Evolutionary conservation across 768 basidiomycete species (phyloP).

Genomic region (Calocybe gangraenosa): DNA sequence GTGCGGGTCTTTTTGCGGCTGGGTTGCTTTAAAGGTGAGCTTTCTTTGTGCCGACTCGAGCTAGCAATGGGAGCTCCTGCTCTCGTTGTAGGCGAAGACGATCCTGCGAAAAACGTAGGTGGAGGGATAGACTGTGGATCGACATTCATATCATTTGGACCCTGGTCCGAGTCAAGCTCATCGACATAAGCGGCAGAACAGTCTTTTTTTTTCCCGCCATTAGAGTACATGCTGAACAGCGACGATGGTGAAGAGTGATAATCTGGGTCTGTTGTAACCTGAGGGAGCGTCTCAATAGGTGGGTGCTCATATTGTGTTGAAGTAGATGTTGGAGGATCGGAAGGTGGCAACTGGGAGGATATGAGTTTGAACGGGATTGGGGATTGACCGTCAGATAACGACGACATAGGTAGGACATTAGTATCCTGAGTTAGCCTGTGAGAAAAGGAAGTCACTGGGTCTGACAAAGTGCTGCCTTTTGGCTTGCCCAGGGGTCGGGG

Average conservation of each 20-base stretch:
- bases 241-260: constrained; percentile 30
- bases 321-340: constrained; percentile 30
- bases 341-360: constrained; percentile 26
- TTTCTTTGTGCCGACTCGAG: neutral
- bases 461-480: neutral
- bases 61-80: neutral
- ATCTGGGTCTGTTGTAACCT: constrained; percentile 13
- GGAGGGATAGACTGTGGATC: constrained; percentile 13
- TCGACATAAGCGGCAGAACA: constrained; percentile 20
- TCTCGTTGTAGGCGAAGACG: constrained; percentile 31
- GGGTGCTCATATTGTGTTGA: constrained; percentile 22
- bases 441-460: constrained; percentile 4
- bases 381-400: constrained; percentile 12
- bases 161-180: constrained; percentile 21
- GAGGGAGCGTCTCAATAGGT: constrained; percentile 30
- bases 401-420: constrained; percentile 15
- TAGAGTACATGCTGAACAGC: constrained; percentile 18
- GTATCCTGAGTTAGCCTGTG: constrained; percentile 3
- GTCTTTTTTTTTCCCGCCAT: constrained; percentile 15
- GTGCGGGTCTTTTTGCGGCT: constrained; percentile 14
- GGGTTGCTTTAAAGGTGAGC: neutral
- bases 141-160: neutral
- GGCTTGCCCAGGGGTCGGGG: constrained; percentile 8
- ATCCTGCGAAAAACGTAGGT: constrained; percentile 45
- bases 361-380: constrained; percentile 15